Evolutionary conservation across 805 yeast species (phyloP), one percentile per base, ranked within the genome.

Genomic region (Pichia exigua): DNA sequence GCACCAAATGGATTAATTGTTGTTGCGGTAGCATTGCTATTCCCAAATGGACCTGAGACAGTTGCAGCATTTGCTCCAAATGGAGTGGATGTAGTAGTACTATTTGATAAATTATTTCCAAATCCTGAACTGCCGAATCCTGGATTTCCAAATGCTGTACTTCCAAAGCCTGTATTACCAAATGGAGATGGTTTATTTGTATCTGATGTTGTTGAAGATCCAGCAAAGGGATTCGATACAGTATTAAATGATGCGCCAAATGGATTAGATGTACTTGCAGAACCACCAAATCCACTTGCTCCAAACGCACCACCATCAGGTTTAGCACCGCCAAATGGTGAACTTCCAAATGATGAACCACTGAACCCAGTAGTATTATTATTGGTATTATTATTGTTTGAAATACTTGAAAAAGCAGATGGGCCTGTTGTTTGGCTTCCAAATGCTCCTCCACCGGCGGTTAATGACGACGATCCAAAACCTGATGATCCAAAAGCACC

Each of bases 241-340:
- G 30, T n/a, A 21, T n/a, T 38, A 30, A 13, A 5, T 30, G 27
- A 54, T 8, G 57, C 35, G 1, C 65, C 66, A 61, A 63, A 65
- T 3, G 63, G 57, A 27, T 42, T 38, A 7, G 54, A 9, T 3
- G 42, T 49, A 17, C 57, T 49, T 2, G 46, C 51, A 35, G 56
- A 26, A 20, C 50, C 26, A 3, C 59, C 64, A 52, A 59, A 59
- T 15, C 55, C 62, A 22, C 54, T 32, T 24, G 56, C 32, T 7
- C 60, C 58, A 46, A 48, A 44, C 2, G 46, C 35, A 11, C 40
- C 27, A 8, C 5, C n/a, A 6, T 22, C 39, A 13, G 21, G 18
- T 11, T 11, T 21, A 4, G 35, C 40, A 43, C 21, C 21, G 18
- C 51, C 54, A 38, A 47, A 50, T 21, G 48, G 43, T 10, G 41